Evolutionary conservation across 208 protist genomes (phyloP), one percentile per base, ranked within the genome.

Genomic region (Tritrichomonas musculus): DNA sequence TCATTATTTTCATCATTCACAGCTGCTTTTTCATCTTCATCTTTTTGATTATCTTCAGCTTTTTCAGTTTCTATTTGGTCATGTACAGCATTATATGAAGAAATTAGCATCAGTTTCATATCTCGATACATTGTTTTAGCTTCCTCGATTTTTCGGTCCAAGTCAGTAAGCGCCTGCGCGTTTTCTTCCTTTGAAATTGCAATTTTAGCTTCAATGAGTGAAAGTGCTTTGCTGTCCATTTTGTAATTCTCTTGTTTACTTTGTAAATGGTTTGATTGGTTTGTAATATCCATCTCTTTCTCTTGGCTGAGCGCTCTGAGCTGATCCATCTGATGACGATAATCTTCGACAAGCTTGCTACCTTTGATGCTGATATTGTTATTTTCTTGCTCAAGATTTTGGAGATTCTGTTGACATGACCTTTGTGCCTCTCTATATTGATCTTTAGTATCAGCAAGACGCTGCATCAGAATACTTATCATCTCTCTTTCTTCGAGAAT

Each of bases 401-500:
- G 33, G 4, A 82, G 33, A n/a, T 82, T 82, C 39, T 82, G 47
- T 50, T 14, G 20, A 25, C 30, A 47, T 50, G 33, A 50, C 50
- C n/a, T 39, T 9, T 1, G 5, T 50, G 4, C 50, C 27, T 88
- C 47, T 39, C 57, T n/a, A 36, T 57, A 2, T 50, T 53, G 41
- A 8, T 88, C 41, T n/a, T 44, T 57, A 27, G 17, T 47, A 2
- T 53, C 47, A 39, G 0, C 47, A 8, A 88, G 47, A 39, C 57
- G 47, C 17, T 57, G n/a, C 0, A 44, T n/a, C 0, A 88, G 47
- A 11, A 88, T 20, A 8, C 30, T 39, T 33, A 44, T 47, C 1
- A 44, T 53, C 57, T 47, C 41, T 88, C 77, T 53, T 88, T 88
- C 77, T 88, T 88, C 77, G 3, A 57, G 33, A 50, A 88, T 88